A percentile compares a stretch with the other conserved stretches of the same genome.
Evolutionary conservation across 805 yeast species (phyloP).

Genomic region (Candida boleticola): DNA sequence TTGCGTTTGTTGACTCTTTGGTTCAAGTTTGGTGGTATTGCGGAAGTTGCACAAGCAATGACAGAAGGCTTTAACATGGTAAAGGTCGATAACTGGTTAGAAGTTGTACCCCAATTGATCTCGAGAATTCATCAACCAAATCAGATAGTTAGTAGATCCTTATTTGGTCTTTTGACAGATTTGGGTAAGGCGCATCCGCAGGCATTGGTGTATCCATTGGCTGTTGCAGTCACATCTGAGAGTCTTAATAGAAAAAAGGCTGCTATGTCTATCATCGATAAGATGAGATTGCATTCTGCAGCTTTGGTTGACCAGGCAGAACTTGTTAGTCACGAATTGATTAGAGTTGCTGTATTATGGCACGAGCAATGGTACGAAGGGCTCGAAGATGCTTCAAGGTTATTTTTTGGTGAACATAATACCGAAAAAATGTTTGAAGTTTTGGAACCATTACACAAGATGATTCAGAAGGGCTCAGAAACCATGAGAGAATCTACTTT

Average conservation of each 20-base stretch:
- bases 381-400: conserved; percentile 90
- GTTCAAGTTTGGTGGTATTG: conserved; percentile 94
- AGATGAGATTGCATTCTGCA: conserved; percentile 87
- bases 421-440: conserved; percentile 93
- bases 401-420: conserved; percentile 91
- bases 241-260: conserved; percentile 87
- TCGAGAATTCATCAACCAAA: conserved; percentile 97
- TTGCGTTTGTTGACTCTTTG: conserved; percentile 85
- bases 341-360: conserved; percentile 94
- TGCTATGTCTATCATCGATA: conserved; percentile 86
- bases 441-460: conserved; percentile 81
- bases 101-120: conserved; percentile 91
- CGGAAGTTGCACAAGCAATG: conserved; percentile 89
- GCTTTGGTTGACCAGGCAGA: conserved; percentile 87
- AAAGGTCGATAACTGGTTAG: conserved; percentile 89
- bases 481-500: conserved; percentile 92
- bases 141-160: conserved; percentile 73
- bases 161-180: conserved; percentile 78
- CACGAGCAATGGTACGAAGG: conserved; percentile 99
- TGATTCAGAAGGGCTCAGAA: conserved; percentile 84
- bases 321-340: conserved; percentile 87
- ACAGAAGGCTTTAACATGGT: conserved; percentile 88
- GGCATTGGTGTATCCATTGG: conserved; percentile 90
- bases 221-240: conserved; percentile 94
- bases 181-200: conserved; percentile 96